Base-by-base conservation (phyloP, 129 eudicot species). In the Flaveria ramosissima region DNA sequence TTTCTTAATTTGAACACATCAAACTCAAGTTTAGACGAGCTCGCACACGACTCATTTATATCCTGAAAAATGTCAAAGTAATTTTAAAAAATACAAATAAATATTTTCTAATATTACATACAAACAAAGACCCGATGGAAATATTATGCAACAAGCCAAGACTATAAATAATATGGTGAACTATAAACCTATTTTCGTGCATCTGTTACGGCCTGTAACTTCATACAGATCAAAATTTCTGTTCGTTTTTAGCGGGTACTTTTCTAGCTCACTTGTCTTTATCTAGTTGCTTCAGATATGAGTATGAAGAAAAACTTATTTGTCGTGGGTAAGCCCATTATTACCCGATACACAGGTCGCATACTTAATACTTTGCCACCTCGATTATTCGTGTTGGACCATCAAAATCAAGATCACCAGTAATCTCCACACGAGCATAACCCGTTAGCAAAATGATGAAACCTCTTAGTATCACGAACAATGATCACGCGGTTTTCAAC, bases 361-460 rank as follows among this genome's bases (percentile, higher is more conserved):
- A 17, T 48, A 48, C 52, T 47, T 47, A 2, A 17, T 47, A 47
- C 53, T 48, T 48, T 48, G 14, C 27, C 27, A 19, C 27, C 30
- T 56, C 1, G 27, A 56, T 56, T 20, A 53, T 16, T 53, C 60
- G 27, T 7, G 63, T 1, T 20, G 63, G 30, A 48, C 64, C 30
- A 57, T 57, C 32, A 32, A 8, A 70, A 62, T 39, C 51, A 47
- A 56, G 66, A 65, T 77, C 68, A 83, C 88, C 90, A 80, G 64
- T 80, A 86, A 83, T 86, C 87, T 57, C 81, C 75, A 84, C 90
- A 86, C 56, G 85, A 86, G 65, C 90, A 86, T 47, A 66, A 62
- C 60, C 88, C 87, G 47, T 77, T 66, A 43, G 81, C 48, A 45
- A 83, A 86, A 86, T 77, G 88, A 64, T 86, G 90, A 81, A 86